These are phyloP conservation scores for Globisporangium paroecandrum DNA, from an alignment of 352 stramenopile species.

Conservation along the genomic window DNA sequence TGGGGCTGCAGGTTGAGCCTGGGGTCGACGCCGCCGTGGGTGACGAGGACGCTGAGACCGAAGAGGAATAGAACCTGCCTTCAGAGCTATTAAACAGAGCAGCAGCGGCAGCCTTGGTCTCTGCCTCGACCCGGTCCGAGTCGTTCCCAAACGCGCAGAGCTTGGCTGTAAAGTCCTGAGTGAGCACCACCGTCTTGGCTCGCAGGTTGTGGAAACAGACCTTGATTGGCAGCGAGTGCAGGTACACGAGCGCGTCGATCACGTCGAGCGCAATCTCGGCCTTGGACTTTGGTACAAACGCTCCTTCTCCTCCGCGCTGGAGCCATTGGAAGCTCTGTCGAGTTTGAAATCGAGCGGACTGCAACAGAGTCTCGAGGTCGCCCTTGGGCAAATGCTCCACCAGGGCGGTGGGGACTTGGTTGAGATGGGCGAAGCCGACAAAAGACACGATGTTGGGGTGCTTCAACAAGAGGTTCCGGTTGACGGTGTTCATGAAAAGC, in stretches of 20 bases:
- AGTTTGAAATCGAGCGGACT: conserved; percentile 20
- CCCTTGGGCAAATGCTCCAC: conserved; percentile 45
- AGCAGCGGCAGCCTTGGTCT: not conserved
- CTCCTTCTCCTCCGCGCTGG: conserved; percentile 15
- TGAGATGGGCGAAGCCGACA: conserved; percentile 31
- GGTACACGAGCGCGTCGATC: conserved; percentile 60
- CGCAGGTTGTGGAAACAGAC: conserved; percentile 40
- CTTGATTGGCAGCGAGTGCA: conserved; percentile 54
- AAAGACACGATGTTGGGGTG: conserved; percentile 40
- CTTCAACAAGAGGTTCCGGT: conserved; percentile 22
- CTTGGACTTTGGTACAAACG: conserved; percentile 39
- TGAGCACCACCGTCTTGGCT: conserved; percentile 39
- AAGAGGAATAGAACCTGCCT: conserved; percentile 19
- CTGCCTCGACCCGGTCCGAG: not conserved
- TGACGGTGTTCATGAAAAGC: conserved; percentile 35
- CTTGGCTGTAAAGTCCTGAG: conserved; percentile 44
- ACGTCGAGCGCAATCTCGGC: conserved; percentile 70
- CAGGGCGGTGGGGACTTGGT: conserved; percentile 27
- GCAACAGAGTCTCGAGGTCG: conserved; percentile 34
- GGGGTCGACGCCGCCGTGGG: conserved; percentile 16
- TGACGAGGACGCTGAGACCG: conserved; percentile 12
- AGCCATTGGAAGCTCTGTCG: conserved; percentile 37
- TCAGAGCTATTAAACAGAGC: no score
- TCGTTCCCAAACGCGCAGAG: conserved; percentile 40
- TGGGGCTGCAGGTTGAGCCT: not conserved